Evolutionary conservation across 1,139 yeast genomes (phyloP).

Genomic region (Debaryomyces coudertii): DNA sequence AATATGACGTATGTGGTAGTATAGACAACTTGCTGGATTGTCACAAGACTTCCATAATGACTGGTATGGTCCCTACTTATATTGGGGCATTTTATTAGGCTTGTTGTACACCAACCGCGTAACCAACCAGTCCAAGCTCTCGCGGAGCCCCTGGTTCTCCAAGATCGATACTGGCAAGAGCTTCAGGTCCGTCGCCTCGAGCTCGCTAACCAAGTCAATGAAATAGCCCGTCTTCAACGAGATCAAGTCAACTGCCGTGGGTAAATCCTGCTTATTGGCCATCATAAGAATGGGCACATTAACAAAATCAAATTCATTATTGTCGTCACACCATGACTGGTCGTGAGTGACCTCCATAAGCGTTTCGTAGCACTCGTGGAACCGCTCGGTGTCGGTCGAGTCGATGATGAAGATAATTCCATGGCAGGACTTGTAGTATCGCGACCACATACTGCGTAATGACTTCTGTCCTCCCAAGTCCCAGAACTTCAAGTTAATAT

Average conservation of each 20-base stretch:
- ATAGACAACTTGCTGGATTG: neutral
- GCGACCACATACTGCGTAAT: constrained; percentile 81
- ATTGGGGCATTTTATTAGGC: constrained; percentile 69
- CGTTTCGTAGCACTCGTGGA: constrained; percentile 79
- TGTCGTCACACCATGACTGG: constrained; percentile 49
- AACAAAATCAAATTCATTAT: constrained; percentile 49
- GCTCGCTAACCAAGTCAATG: constrained; percentile 74
- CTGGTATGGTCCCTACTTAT: constrained; percentile 21
- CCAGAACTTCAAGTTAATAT: constrained; percentile 78
- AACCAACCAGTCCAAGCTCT: constrained; percentile 87
- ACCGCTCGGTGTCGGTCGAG: constrained; percentile 79
- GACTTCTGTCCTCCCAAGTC: constrained; percentile 94
- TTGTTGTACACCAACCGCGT: constrained; percentile 79
- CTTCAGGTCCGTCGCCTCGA: constrained; percentile 89
- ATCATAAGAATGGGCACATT: constrained; percentile 89
- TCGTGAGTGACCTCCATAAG: constrained; percentile 50
- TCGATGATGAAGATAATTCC: constrained; percentile 92
- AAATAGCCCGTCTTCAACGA: constrained; percentile 78
- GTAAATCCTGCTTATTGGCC: constrained; percentile 93
- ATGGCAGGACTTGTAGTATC: constrained; percentile 83
- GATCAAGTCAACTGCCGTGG: constrained; percentile 72
- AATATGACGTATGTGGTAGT: neutral
- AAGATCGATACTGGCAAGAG: constrained; percentile 88
- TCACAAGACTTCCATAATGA: neutral
- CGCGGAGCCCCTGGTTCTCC: constrained; percentile 83